Base-by-base conservation (phyloP, 1,139 yeast genomes). In the Eremothecium gossypii region DNA sequence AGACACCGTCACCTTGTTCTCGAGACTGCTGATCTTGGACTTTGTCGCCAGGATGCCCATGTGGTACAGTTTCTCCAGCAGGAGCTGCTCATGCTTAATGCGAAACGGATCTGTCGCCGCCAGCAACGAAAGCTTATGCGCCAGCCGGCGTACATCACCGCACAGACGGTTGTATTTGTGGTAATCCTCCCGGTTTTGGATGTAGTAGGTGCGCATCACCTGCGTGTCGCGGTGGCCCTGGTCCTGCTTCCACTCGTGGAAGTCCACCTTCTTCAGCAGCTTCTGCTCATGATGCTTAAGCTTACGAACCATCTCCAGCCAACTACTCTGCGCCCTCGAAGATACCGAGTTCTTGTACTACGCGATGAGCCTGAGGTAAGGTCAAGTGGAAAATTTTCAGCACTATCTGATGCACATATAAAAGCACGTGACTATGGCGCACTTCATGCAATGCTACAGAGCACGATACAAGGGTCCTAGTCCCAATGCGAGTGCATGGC, bases 171-270 rank as follows among this genome's bases (percentile, higher is more conserved):
- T 91, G 64, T 91, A 91, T 49, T 87, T 86, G 61, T 83, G 93
- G 63, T 93, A 93, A 63, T 93, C 99, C 62, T 87, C 96, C 60
- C 98, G 76, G 62, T 89, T 83, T 57, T 86, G 96, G 41, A 93
- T 74, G 61, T 89, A 96, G 64, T 89, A 93, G 41, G 86, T 83
- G 55, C 93, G 74, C 95, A 91, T 91, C 35, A 93, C 95, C 63
- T 85, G 93, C 30, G 95, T 81, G 57, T 91, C 98, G 50, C 98
- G 71, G 62, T 93, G 98, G 31, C 93, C 89, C 46, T 82, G 82
- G 63, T 91, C 98, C 59, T 87, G 95, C 64, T 91, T 91, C 96
- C 97, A 93, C 64, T 91, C 95, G 43, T 87, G 83, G 69, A 93
- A 86, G 63, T 91, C 97, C 46, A 91, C 97, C 66, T 91, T 93